A percentile compares a stretch with the other conserved stretches of the same genome.
phyloP scores from a whole-genome alignment of 306 rosid species.

The Abrus pulchellus region DNA sequence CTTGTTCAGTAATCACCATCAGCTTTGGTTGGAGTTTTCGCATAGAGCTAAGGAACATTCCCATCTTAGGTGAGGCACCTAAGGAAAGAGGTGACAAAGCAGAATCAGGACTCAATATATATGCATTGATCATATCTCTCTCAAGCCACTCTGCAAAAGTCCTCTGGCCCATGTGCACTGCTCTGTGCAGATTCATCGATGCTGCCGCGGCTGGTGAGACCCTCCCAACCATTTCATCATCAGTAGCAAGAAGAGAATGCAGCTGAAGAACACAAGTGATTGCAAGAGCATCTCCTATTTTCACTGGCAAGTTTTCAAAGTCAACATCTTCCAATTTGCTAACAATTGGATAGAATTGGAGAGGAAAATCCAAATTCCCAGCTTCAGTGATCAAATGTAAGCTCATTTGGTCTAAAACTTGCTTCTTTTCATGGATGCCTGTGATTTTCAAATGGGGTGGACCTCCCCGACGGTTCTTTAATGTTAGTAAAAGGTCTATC shows the following conservation, averaged over 20 bases:
- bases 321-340: slow-evolving; percentile 80
- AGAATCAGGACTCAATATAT: slow-evolving; percentile 67
- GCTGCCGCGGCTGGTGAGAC: slow-evolving; percentile 64
- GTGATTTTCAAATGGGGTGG: slow-evolving; percentile 88
- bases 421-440: slow-evolving; percentile 76
- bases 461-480: slow-evolving; percentile 70
- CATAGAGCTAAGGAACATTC: slow-evolving; percentile 60
- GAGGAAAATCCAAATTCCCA: slow-evolving; percentile 72
- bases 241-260: slow-evolving; percentile 77
- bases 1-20: slow-evolving; percentile 84
- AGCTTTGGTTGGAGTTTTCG: slow-evolving; percentile 73
- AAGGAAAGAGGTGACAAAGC: slow-evolving; percentile 70
- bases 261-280: slow-evolving; percentile 80
- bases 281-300: slow-evolving; percentile 90
- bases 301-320: slow-evolving; percentile 72
- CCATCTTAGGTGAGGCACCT: slow-evolving; percentile 80
- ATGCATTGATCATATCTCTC: slow-evolving; percentile 66
- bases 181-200: slow-evolving; percentile 59
- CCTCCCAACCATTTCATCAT: slow-evolving; percentile 61
- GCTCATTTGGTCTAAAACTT: slow-evolving; percentile 77
- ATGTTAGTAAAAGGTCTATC: slow-evolving; percentile 70
- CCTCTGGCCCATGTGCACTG: slow-evolving; percentile 59
- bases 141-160: slow-evolving; percentile 78
- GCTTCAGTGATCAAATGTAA: slow-evolving; percentile 72
- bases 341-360: slow-evolving; percentile 73